These are phyloP conservation scores for Pythium rishiriense DNA, from an alignment of 352 stramenopile genomes.

Conservation along the genomic window DNA sequence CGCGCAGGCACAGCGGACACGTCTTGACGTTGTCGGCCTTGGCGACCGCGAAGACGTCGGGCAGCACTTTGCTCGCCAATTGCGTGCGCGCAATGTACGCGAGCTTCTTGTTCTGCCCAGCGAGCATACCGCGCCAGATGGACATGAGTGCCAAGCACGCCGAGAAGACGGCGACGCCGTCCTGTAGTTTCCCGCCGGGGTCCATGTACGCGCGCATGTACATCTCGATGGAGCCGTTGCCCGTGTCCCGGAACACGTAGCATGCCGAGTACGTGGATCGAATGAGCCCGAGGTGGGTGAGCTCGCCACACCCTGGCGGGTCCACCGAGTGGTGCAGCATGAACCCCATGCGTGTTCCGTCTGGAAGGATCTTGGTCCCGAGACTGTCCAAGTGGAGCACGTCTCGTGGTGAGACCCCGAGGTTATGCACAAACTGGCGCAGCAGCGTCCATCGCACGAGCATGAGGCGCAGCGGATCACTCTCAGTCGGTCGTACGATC, in stretches of 20 bases:
- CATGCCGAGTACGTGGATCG: slow-evolving; percentile 44
- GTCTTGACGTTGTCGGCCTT: not conserved
- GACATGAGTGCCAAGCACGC: slow-evolving; percentile 8
- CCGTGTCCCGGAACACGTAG: slow-evolving; percentile 17
- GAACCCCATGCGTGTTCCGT: slow-evolving; percentile 16
- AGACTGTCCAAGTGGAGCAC: slow-evolving; percentile 18
- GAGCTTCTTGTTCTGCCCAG: slow-evolving; percentile 21
- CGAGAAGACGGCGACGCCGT: slow-evolving; percentile 8
- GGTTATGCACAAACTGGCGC: slow-evolving; percentile 14
- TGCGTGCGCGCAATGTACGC: slow-evolving; percentile 10
- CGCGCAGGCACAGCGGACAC: slow-evolving; percentile 10
- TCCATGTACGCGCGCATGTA: slow-evolving; percentile 43
- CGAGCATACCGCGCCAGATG: slow-evolving; percentile 6
- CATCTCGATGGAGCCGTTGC: slow-evolving; percentile 15
- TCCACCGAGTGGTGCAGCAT: slow-evolving; percentile 18
- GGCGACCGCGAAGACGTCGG: not conserved
- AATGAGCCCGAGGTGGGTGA: slow-evolving; percentile 29
- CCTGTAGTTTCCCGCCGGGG: slow-evolving; percentile 24
- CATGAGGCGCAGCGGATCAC: slow-evolving; percentile 24
- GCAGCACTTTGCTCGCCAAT: not conserved
- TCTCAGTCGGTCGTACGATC: slow-evolving; percentile 36
- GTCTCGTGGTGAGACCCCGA: slow-evolving; percentile 13
- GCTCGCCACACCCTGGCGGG: slow-evolving; percentile 15
- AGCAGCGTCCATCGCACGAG: slow-evolving; percentile 27
- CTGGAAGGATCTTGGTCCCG: not conserved